Percentiles rank a stretch among this genome's conserved stretches.
These are phyloP conservation scores for Ceratocystis alfenasii DNA, from an alignment of 2,329 filamentous ascomycete genomes.

Conservation along the genomic window DNA sequence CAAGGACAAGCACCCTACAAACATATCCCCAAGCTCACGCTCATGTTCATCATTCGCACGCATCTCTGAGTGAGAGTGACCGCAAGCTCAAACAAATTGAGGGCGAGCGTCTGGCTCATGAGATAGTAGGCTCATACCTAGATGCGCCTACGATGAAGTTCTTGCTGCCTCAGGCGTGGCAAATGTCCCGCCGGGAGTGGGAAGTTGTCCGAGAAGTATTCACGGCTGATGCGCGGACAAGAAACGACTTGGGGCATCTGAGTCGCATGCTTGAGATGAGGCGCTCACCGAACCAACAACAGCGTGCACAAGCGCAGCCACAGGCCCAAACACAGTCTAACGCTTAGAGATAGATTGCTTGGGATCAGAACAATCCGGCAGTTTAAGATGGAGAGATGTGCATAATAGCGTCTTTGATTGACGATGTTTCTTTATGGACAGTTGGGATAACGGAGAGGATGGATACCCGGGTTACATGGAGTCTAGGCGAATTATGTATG, in stretches of 20 bases:
- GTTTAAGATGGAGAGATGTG: not conserved
- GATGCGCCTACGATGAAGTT: slow-evolving; percentile 55
- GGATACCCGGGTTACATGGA: slow-evolving; percentile 3
- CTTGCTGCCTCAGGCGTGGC: slow-evolving; percentile 54
- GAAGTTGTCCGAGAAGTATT: slow-evolving; percentile 58
- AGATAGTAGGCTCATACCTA: slow-evolving; percentile 53
- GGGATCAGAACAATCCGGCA: not conserved
- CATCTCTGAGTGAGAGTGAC: slow-evolving; percentile 15
- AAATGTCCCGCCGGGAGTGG: slow-evolving; percentile 62
- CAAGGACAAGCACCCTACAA: not conserved
- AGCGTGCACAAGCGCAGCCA: not conserved
- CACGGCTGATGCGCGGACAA: slow-evolving; percentile 50
- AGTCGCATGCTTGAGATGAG: slow-evolving; percentile 41
- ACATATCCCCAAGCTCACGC: slow-evolving; percentile 1
- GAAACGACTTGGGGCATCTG: slow-evolving; percentile 48
- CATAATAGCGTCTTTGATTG: not conserved
- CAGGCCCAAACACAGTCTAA: not conserved
- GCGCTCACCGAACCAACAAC: slow-evolving; percentile 13
- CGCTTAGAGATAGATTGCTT: not conserved
- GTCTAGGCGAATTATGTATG: slow-evolving; percentile 4
- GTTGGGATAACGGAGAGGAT: not conserved
- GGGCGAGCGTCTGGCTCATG: slow-evolving; percentile 46
- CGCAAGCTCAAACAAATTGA: slow-evolving; percentile 24
- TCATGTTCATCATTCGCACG: not conserved
- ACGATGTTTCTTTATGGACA: not conserved